Evolutionary conservation across 306 rosid species (phyloP), one percentile per base, ranked within the genome.

Genomic region (Pterocarpus santalinus): DNA sequence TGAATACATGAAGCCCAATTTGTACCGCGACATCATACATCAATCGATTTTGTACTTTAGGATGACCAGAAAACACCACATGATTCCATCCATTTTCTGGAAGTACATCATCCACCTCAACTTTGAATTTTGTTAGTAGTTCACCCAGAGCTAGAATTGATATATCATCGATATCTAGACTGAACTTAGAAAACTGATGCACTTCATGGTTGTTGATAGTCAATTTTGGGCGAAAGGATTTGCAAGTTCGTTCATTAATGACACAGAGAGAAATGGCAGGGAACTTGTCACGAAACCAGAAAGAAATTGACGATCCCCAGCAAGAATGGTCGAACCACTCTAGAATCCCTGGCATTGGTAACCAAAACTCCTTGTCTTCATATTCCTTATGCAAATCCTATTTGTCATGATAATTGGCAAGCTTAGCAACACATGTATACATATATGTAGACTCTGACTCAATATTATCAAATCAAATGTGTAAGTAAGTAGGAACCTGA

Each of bases 231-330:
- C 7, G 22, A 52, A 52, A 52, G 14, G 22, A 52, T 52, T 8
- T 52, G 13, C 17, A 52, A 15, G 5, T 13, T 3, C 13, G 6
- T 52, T 1, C 22, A 15, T 15, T 52, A 5, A 15, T 52, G 57
- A 15, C 57, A 8, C 22, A 52, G 2, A 52, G 7, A 52, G 17
- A 52, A 13, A 36, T 16, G 5, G 28, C 15, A 2, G 72, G 83
- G n/a, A 70, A 17, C 41, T 70, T 65, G 2, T 35, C 2, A 16
- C 64, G 9, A 61, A 69, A 38, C 70, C 71, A 58, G 74, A 79
- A 70, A 32, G 72, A 79, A 12, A 60, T 9, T 1, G 64, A 46
- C 1, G 5, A 7, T 56, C 46, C 71, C 15, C 12, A 1, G 5
- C 60, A 4, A 32, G 3, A 14, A 4, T 46, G 13, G 3, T 57